Percentiles rank a stretch among this genome's conserved stretches.
Evolutionary conservation across 805 yeast genomes (phyloP).

Genomic region (Starmerella floricola): DNA sequence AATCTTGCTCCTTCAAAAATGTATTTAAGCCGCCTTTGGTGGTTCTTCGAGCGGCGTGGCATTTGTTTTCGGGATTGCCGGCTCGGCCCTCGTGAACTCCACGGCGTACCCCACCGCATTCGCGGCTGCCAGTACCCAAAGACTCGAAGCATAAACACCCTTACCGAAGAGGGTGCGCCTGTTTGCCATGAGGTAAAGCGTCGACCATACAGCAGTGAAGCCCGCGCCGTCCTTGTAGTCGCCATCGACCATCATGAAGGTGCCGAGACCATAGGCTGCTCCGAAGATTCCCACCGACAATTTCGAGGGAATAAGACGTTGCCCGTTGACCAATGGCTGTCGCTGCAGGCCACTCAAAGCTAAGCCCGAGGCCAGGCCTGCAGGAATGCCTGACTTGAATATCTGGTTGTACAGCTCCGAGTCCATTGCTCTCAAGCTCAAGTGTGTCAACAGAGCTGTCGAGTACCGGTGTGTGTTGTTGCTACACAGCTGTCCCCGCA

Average conservation of each 20-base stretch:
- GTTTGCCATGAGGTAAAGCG: conserved; percentile 22
- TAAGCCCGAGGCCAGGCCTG: conserved; percentile 19
- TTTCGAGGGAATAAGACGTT: conserved; percentile 16
- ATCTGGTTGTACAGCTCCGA: conserved; percentile 8
- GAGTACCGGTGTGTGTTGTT: no score
- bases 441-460: no score
- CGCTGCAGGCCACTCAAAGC: conserved; percentile 19
- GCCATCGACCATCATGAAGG: conserved; percentile 25
- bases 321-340: conserved; percentile 12
- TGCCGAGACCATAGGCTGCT: conserved; percentile 23
- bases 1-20: no score
- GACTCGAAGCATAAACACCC: conserved; percentile 13
- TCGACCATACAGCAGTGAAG: conserved; percentile 23
- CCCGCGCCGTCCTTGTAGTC: conserved; percentile 26
- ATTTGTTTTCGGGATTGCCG: conserved; percentile 12
- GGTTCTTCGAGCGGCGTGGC: conserved; percentile 3
- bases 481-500: no score
- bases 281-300: conserved; percentile 23
- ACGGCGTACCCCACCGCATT: conserved; percentile 20
- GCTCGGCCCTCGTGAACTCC: conserved; percentile 19
- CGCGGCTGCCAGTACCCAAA: conserved; percentile 14
- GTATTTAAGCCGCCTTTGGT: no score
- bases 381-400: conserved; percentile 19
- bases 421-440: neutral
- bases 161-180: conserved; percentile 13